Conservation (phyloP, 768 basidiomycete genomes). For the Russula vinacea region DNA sequence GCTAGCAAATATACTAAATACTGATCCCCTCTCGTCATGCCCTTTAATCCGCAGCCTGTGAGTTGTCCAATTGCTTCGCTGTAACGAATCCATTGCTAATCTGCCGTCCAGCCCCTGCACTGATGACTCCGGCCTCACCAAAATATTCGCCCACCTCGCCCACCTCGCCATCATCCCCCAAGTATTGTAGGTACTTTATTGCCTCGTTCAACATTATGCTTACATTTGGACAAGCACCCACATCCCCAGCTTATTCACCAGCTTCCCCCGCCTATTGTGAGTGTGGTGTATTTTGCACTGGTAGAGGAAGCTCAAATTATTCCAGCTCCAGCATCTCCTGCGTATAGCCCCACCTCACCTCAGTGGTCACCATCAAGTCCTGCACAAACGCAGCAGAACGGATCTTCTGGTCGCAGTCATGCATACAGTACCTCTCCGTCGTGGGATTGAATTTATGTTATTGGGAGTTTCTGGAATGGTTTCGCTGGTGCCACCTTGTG, state of each 20-base stretch:
- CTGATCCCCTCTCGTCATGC: conserved; percentile 32
- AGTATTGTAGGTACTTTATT: conserved; percentile 65
- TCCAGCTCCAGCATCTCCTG: conserved; percentile 77
- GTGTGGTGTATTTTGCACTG: conserved; percentile 31
- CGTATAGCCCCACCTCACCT: conserved; percentile 84
- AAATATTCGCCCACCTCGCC: conserved; percentile 94
- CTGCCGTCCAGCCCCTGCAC: conserved; percentile 58
- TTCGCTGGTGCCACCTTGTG: conserved; percentile 7
- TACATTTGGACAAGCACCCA: conserved; percentile 55
- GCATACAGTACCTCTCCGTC: conserved; percentile 52
- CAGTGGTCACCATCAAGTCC: conserved; percentile 80
- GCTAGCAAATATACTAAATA: conserved; percentile 19
- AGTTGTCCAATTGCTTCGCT: conserved; percentile 35
- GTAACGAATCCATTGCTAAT: conserved; percentile 14
- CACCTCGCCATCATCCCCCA: conserved; percentile 88
- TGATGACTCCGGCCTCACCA: conserved; percentile 86
- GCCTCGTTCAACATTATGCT: conserved; percentile 12
- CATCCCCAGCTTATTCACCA: conserved; percentile 84
- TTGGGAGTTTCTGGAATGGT: conserved; percentile 10
- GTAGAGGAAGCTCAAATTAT: conserved; percentile 22
- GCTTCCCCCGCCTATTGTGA: conserved; percentile 82
- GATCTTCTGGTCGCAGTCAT: conserved; percentile 39
- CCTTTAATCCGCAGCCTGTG: conserved; percentile 52
- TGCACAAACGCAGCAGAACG: conserved; percentile 47
- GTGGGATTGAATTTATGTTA: conserved; percentile 41